These are phyloP conservation scores for Medicago truncatula DNA, from an alignment of 306 rosid genomes.

Conservation along the genomic window DNA sequence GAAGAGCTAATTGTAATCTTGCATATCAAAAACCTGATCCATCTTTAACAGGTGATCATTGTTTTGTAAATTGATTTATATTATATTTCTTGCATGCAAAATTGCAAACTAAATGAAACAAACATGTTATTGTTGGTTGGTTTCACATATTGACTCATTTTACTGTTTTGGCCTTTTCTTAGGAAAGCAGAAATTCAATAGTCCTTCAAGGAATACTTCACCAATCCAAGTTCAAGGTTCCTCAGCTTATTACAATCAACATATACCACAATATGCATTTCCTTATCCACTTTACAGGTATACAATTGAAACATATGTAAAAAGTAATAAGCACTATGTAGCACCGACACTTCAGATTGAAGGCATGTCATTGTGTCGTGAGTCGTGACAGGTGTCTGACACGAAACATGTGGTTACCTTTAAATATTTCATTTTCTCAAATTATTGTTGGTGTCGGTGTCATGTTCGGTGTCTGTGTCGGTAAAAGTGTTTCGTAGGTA, in stretches of 20 bases:
- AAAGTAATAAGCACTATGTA: background rate
- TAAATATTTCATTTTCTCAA: background rate
- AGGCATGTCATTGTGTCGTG: too few species aligned
- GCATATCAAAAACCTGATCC: constrained; percentile 48
- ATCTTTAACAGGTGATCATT: constrained; percentile 45
- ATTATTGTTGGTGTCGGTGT: background rate
- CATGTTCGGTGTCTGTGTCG: background rate
- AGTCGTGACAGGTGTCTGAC: background rate
- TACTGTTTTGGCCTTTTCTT: constrained; percentile 1
- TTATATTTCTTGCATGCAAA: constrained; percentile 32
- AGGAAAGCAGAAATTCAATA: constrained; percentile 50
- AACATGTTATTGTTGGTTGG: constrained; percentile 29
- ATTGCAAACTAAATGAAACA: constrained; percentile 24
- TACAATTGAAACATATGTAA: constrained; percentile 11
- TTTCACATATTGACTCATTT: constrained; percentile 15
- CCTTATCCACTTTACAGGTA: constrained; percentile 58
- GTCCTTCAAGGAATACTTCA: constrained; percentile 49
- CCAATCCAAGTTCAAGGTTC: constrained; percentile 48
- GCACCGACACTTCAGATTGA: background rate
- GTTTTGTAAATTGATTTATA: constrained; percentile 7
- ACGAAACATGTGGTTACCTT: background rate
- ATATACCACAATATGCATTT: constrained; percentile 54
- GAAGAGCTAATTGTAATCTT: constrained; percentile 71
- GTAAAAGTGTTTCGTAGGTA: background rate
- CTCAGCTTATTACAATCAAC: constrained; percentile 52